Percentiles rank a stretch among this genome's conserved stretches.
Conservation (phyloP, 2,329 filamentous ascomycete species). For the Aureobasidium vineae region DNA sequence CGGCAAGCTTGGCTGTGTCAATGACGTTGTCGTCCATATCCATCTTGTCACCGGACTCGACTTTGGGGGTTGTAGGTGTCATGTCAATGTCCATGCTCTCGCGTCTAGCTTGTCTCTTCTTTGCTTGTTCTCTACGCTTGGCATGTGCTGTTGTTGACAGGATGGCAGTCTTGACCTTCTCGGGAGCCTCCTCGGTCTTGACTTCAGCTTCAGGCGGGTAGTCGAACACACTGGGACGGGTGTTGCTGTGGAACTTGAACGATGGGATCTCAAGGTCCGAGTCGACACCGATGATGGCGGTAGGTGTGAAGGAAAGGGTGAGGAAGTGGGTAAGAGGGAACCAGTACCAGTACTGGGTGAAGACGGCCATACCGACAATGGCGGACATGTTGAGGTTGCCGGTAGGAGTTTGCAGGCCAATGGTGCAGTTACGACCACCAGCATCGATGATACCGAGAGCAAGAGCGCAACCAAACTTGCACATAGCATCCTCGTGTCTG, state of each 20-base stretch:
- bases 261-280: slow-evolving; percentile 89
- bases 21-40: slow-evolving; percentile 56
- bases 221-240: slow-evolving; percentile 91
- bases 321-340: slow-evolving; percentile 98
- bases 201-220: slow-evolving; percentile 96
- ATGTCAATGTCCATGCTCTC: slow-evolving; percentile 88
- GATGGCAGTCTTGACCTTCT: slow-evolving; percentile 92
- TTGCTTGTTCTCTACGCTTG: slow-evolving; percentile 89
- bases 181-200: slow-evolving; percentile 89
- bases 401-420: slow-evolving; percentile 94
- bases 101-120: slow-evolving; percentile 81
- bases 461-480: slow-evolving; percentile 93
- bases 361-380: slow-evolving; percentile 96
- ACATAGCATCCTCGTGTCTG: slow-evolving; percentile 98
- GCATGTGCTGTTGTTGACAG: slow-evolving; percentile 96
- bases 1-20: slow-evolving; percentile 42
- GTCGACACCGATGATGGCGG: slow-evolving; percentile 91
- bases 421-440: slow-evolving; percentile 96
- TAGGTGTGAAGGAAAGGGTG: slow-evolving; percentile 93
- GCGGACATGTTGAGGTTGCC: slow-evolving; percentile 98
- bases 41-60: slow-evolving; percentile 73
- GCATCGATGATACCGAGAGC: slow-evolving; percentile 97
- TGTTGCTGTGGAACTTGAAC: slow-evolving; percentile 95
- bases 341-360: slow-evolving; percentile 99
- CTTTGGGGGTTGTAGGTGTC: slow-evolving; percentile 70